Evolutionary conservation across 805 yeast species (phyloP).

Genomic region (Saccharomycopsis capsularis): DNA sequence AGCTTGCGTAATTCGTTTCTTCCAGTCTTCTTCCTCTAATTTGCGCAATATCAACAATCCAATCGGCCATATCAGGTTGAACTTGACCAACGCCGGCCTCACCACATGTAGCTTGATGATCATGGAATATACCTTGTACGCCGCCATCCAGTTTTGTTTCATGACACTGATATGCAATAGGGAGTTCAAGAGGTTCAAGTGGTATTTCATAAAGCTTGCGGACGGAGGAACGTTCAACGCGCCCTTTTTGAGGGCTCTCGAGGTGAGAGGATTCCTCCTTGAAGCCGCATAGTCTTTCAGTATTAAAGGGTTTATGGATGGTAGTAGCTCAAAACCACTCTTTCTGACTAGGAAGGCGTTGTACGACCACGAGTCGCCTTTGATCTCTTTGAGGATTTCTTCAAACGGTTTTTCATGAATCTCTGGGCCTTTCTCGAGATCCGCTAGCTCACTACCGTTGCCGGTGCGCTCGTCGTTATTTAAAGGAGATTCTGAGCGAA

Average conservation of each 20-base stretch:
- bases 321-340: constrained; percentile 15
- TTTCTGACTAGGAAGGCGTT: constrained; percentile 5
- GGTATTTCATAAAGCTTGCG: constrained; percentile 2
- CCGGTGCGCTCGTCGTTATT: not conserved
- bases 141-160: constrained; percentile 11
- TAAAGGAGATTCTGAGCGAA: too few species aligned
- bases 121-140: constrained; percentile 11
- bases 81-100: constrained; percentile 4
- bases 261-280: not conserved
- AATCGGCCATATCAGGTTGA: constrained; percentile 15
- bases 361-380: constrained; percentile 3
- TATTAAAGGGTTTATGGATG: constrained; percentile 1
- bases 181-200: constrained; percentile 9
- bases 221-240: too few species aligned
- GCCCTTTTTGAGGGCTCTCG: not conserved
- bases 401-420: not conserved
- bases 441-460: not conserved
- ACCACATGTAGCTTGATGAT: constrained; percentile 9
- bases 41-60: constrained; percentile 15
- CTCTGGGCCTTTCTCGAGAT: not conserved
- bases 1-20: not conserved
- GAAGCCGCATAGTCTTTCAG: not conserved
- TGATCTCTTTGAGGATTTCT: not conserved
- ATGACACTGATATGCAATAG: constrained; percentile 6
- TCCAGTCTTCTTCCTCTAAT: constrained; percentile 6